These are phyloP conservation scores for Naganishia friedmannii DNA, from an alignment of 768 basidiomycete species.

Conservation along the genomic window DNA sequence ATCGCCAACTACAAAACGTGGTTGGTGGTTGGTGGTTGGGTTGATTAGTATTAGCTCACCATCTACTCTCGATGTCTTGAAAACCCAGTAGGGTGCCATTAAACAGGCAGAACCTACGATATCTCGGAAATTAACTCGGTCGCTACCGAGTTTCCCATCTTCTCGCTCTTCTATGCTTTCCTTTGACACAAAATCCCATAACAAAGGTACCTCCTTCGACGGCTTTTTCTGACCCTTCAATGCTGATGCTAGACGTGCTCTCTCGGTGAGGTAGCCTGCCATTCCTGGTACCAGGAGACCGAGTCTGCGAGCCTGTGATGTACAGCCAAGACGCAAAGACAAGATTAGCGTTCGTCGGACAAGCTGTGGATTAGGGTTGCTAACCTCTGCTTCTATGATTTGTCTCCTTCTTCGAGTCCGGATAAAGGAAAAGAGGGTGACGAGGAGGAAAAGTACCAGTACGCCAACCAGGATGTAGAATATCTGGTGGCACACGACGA, in stretches of 20 bases:
- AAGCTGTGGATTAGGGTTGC: background rate
- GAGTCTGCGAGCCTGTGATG: constrained; percentile 23
- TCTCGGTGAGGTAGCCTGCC: constrained; percentile 28
- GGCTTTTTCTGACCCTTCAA: constrained; percentile 1
- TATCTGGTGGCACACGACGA: constrained; percentile 7
- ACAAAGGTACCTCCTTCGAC: constrained; percentile 8
- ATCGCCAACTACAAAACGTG: constrained; percentile 16
- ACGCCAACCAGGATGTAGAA: constrained; percentile 33
- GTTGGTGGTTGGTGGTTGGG: too few species aligned
- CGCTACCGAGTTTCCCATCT: background rate
- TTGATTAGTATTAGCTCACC: background rate
- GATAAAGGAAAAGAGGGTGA: constrained; percentile 27
- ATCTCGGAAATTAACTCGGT: background rate
- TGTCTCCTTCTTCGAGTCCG: constrained; percentile 20
- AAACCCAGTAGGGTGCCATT: background rate
- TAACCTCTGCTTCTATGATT: constrained; percentile 21
- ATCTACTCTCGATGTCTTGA: background rate
- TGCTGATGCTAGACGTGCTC: constrained; percentile 21
- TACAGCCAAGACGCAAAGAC: background rate
- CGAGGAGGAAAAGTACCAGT: constrained; percentile 23
- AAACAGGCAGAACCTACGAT: background rate
- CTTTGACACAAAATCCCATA: constrained; percentile 27
- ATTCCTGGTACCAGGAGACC: constrained; percentile 30
- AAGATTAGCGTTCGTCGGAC: background rate
- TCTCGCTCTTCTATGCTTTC: constrained; percentile 1